Conservation (phyloP, 768 basidiomycete genomes). For the Gymnopilus dilepis region DNA sequence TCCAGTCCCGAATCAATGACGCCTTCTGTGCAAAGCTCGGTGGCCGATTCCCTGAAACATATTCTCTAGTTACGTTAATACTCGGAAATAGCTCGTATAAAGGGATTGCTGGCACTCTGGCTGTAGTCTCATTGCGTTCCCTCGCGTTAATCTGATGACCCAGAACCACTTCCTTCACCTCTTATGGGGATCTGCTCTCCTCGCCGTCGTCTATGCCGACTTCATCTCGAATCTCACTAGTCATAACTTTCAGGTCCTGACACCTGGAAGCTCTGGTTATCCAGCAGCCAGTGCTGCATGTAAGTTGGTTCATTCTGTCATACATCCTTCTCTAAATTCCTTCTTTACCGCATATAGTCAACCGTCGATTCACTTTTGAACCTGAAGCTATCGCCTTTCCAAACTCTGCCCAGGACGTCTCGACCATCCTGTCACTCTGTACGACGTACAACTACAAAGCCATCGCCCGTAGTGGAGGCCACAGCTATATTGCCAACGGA, state of each 20-base stretch:
- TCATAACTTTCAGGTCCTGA: constrained; percentile 25
- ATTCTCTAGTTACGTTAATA: not conserved
- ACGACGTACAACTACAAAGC: constrained; percentile 33
- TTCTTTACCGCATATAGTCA: constrained; percentile 26
- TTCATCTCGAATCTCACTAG: constrained; percentile 27
- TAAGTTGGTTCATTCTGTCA: constrained; percentile 14
- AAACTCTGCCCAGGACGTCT: constrained; percentile 32
- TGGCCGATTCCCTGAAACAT: not conserved
- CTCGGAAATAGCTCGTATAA: not conserved
- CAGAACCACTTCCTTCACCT: constrained; percentile 26
- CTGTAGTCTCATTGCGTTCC: not conserved
- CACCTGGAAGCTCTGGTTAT: constrained; percentile 28
- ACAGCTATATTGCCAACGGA: constrained; percentile 51
- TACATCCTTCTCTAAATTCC: not conserved
- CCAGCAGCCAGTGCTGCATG: constrained; percentile 29
- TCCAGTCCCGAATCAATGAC: not conserved
- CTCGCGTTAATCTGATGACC: not conserved
- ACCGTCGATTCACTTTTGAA: constrained; percentile 32
- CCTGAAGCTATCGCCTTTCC: constrained; percentile 38
- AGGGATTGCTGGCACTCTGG: not conserved
- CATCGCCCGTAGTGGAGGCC: constrained; percentile 48
- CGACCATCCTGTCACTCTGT: constrained; percentile 33
- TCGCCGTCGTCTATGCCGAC: constrained; percentile 13
- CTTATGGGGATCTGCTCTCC: constrained; percentile 22
- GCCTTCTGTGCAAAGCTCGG: not conserved